Conservation (phyloP, 169 alveolate genomes). For the Plasmodium ovale region DNA sequence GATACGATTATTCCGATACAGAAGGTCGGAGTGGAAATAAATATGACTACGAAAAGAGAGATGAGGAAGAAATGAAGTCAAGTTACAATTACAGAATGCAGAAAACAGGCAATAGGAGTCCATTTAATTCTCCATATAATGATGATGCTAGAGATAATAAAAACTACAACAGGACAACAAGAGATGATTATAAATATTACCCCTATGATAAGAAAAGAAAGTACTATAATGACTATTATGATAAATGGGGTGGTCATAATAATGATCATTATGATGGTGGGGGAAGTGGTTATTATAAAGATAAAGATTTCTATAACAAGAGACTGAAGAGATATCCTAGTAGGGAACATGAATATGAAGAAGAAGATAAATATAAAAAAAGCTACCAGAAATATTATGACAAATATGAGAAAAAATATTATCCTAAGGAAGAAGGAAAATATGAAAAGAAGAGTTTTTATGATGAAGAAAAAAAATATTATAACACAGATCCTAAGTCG, state of each 20-base stretch:
- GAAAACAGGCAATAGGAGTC: not conserved
- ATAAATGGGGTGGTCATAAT: not conserved
- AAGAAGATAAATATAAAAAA: slow-evolving; percentile 9
- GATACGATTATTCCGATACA: not conserved
- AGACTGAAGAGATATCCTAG: slow-evolving; percentile 29
- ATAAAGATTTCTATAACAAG: slow-evolving; percentile 7
- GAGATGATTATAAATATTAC: slow-evolving; percentile 23
- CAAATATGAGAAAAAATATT: slow-evolving; percentile 35
- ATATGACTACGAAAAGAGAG: slow-evolving; percentile 29
- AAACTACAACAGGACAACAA: not conserved
- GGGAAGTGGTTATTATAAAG: not conserved
- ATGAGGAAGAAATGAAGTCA: no score
- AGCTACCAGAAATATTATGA: slow-evolving; percentile 5
- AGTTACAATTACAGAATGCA: slow-evolving; percentile 7
- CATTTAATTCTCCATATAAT: not conserved
- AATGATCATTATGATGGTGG: not conserved
- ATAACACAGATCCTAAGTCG: not conserved
- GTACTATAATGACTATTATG: slow-evolving; percentile 5
- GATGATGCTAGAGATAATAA: not conserved
- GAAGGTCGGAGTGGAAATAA: not conserved
- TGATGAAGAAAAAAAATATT: not conserved
- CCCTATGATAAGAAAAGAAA: slow-evolving; percentile 53
- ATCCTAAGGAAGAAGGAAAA: slow-evolving; percentile 9
- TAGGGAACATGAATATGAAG: not conserved
- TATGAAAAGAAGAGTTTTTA: slow-evolving; percentile 7